A percentile compares a stretch with the other conserved stretches of the same genome.
These are phyloP conservation scores for Volvariella volvacea DNA, from an alignment of 1,284 basidiomycete genomes.

Conservation along the genomic window DNA sequence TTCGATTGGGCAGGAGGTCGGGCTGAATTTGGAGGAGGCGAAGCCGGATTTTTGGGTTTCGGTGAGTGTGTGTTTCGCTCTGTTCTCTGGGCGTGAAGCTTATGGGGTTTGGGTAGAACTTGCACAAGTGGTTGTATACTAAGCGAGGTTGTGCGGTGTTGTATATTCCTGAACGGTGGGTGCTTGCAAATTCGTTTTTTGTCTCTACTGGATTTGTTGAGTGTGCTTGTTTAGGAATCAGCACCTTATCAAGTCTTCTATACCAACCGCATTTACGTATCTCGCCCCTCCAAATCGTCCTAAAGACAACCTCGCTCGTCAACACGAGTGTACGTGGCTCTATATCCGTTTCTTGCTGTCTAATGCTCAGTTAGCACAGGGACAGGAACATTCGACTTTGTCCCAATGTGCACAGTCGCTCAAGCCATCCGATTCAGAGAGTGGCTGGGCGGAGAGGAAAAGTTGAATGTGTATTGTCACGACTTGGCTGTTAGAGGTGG, in stretches of 20 bases:
- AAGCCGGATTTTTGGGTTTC: slow-evolving; percentile 80
- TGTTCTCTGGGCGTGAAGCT: not conserved
- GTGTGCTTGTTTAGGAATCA: slow-evolving; percentile 53
- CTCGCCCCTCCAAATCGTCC: slow-evolving; percentile 29
- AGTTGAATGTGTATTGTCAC: slow-evolving; percentile 74
- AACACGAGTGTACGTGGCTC: slow-evolving; percentile 49
- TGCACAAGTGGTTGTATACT: slow-evolving; percentile 80
- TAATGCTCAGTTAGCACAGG: too few species aligned
- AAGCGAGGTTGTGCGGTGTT: slow-evolving; percentile 70
- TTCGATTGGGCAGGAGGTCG: slow-evolving; percentile 63
- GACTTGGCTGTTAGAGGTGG: slow-evolving; percentile 71
- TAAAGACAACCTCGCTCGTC: slow-evolving; percentile 42
- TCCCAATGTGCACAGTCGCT: slow-evolving; percentile 44
- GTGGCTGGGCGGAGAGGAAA: slow-evolving; percentile 79
- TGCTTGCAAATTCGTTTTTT: not conserved
- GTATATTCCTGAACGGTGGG: slow-evolving; percentile 71
- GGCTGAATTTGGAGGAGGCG: slow-evolving; percentile 52
- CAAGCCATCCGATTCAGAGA: slow-evolving; percentile 72
- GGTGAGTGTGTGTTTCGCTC: slow-evolving; percentile 30
- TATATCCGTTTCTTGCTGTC: too few species aligned
- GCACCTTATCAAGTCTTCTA: slow-evolving; percentile 63
- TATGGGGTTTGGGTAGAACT: slow-evolving; percentile 44
- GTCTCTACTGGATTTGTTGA: not conserved
- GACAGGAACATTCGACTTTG: slow-evolving; percentile 64
- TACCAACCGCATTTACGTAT: slow-evolving; percentile 71